Evolutionary conservation across 768 basidiomycete species (phyloP).

Genomic region (Boletus rufocinnamomeus): DNA sequence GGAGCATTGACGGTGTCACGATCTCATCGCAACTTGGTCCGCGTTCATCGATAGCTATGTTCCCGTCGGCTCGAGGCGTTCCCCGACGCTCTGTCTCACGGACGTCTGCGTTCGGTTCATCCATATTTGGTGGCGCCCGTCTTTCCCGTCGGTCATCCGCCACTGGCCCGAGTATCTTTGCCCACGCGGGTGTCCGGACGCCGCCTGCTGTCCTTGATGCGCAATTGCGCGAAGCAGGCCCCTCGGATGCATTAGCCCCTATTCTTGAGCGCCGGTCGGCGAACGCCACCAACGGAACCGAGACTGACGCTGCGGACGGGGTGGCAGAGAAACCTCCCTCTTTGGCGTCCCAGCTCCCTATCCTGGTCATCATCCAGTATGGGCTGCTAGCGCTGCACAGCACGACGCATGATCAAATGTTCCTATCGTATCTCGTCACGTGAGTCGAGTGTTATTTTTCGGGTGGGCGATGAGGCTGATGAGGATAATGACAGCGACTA

Average conservation of each 20-base stretch:
- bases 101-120: slow-evolving; percentile 36
- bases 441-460: slow-evolving; percentile 12
- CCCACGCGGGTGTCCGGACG: slow-evolving; percentile 78
- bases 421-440: slow-evolving; percentile 84
- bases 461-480: slow-evolving; percentile 1
- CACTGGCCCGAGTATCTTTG: slow-evolving; percentile 73
- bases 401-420: slow-evolving; percentile 88
- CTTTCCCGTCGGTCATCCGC: slow-evolving; percentile 53
- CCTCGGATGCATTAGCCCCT: slow-evolving; percentile 44
- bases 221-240: slow-evolving; percentile 52
- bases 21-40: slow-evolving; percentile 26
- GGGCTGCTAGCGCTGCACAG: slow-evolving; percentile 86
- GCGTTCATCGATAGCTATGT: slow-evolving; percentile 28
- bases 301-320: slow-evolving; percentile 39
- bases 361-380: slow-evolving; percentile 88
- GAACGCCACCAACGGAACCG: slow-evolving; percentile 20
- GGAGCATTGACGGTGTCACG: slow-evolving; percentile 17
- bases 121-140: slow-evolving; percentile 35
- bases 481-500: slow-evolving; percentile 56
- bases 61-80: slow-evolving; percentile 30
- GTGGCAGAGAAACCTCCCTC: slow-evolving; percentile 60
- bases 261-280: slow-evolving; percentile 52
- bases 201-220: slow-evolving; percentile 78
- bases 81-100: slow-evolving; percentile 36
- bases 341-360: slow-evolving; percentile 71